A percentile compares a stretch with the other conserved stretches of the same genome.
Evolutionary conservation across 116 monocot genomes (phyloP).

Genomic region (Iris pallida): DNA sequence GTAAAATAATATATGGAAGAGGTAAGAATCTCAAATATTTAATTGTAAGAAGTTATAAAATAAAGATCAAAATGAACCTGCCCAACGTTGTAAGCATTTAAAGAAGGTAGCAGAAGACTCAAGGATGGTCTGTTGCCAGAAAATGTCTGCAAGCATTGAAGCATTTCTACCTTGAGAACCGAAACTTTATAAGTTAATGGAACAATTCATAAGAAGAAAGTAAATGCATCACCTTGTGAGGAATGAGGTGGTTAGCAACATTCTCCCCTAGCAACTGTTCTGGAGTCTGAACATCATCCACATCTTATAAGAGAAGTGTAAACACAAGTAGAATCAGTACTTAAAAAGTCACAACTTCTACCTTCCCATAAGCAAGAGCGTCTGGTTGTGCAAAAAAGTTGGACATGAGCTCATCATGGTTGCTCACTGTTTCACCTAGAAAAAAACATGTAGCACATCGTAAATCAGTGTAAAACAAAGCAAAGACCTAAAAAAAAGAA

Average conservation of each 20-base stretch:
- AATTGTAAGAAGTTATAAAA: too few relatives aligned
- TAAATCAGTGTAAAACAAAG: background rate
- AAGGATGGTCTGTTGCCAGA: constrained; percentile 89
- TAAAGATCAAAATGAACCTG: constrained; percentile 39
- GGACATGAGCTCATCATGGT: constrained; percentile 99
- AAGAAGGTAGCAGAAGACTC: constrained; percentile 74
- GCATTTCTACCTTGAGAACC: constrained; percentile 1
- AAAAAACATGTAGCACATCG: constrained; percentile 7
- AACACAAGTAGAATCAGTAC: background rate
- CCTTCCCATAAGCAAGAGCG: constrained; percentile 99
- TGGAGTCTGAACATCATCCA: constrained; percentile 43
- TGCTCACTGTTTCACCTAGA: constrained; percentile 78
- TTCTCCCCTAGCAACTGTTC: constrained; percentile 62
- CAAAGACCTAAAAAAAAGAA: background rate
- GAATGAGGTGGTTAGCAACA: constrained; percentile 71
- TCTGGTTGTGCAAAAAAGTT: constrained; percentile 99
- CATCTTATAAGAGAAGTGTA: background rate
- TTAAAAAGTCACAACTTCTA: constrained; percentile 13
- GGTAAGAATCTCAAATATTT: too few relatives aligned
- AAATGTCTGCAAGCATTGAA: constrained; percentile 62
- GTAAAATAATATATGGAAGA: too few relatives aligned
- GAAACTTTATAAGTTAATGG: background rate
- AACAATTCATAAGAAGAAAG: constrained; percentile 2
- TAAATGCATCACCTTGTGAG: constrained; percentile 70
- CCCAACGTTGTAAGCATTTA: constrained; percentile 84